Percentiles rank a stretch among this genome's conserved stretches.
Conservation (phyloP, 1,139 yeast species). For the Lodderomyces metapsilosis region DNA sequence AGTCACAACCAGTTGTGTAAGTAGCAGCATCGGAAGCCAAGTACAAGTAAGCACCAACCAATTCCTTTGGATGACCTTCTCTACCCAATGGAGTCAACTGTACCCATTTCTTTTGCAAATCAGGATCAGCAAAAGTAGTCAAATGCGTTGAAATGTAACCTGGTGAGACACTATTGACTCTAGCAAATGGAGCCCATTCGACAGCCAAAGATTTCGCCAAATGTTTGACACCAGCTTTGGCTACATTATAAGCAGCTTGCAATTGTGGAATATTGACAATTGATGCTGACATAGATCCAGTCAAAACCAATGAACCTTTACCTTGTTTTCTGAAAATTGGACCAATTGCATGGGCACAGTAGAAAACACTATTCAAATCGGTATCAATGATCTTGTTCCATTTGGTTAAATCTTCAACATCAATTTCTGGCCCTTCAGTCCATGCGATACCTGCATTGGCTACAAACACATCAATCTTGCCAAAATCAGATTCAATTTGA, state of each 20-base stretch:
- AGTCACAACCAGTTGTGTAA: slow-evolving; percentile 51
- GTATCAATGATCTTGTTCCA: slow-evolving; percentile 51
- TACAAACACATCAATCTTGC: slow-evolving; percentile 48
- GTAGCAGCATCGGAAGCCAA: slow-evolving; percentile 49
- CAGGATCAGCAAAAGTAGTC: slow-evolving; percentile 39
- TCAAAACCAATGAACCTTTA: slow-evolving; percentile 25
- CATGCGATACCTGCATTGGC: slow-evolving; percentile 56
- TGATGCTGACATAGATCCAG: slow-evolving; percentile 43
- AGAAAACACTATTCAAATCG: slow-evolving; percentile 46
- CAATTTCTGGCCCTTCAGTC: slow-evolving; percentile 40
- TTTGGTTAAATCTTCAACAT: slow-evolving; percentile 39
- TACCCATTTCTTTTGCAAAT: slow-evolving; percentile 30
- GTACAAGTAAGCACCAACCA: slow-evolving; percentile 54
- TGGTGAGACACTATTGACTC: slow-evolving; percentile 56
- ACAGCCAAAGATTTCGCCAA: slow-evolving; percentile 51
- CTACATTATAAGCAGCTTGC: slow-evolving; percentile 55
- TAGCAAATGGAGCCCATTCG: slow-evolving; percentile 52
- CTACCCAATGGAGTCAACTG: slow-evolving; percentile 51
- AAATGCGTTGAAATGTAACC: slow-evolving; percentile 56
- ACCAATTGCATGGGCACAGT: slow-evolving; percentile 47
- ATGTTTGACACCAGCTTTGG: slow-evolving; percentile 53
- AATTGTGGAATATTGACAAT: slow-evolving; percentile 67
- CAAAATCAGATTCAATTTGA: slow-evolving; percentile 32
- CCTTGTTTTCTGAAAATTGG: slow-evolving; percentile 43
- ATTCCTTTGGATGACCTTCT: slow-evolving; percentile 54